These are phyloP conservation scores for Trichoderma orchidacearum DNA, from an alignment of 495 filamentous ascomycete species.

Conservation along the genomic window DNA sequence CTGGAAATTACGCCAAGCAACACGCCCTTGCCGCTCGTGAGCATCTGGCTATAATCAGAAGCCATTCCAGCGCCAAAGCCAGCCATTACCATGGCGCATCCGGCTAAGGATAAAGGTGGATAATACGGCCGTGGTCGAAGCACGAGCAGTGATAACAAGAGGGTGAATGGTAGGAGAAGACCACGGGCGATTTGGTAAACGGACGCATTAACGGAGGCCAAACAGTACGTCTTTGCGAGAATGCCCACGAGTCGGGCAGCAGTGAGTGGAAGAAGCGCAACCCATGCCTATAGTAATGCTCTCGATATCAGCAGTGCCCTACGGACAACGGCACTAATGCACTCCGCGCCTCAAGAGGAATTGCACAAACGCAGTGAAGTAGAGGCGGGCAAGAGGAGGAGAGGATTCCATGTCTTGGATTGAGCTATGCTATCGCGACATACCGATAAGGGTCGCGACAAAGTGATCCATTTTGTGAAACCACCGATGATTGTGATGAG, in stretches of 20 bases:
- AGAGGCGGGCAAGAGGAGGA: neutral
- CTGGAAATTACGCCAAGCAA: conserved; percentile 7
- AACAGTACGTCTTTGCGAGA: conserved; percentile 11
- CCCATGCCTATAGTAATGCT: conserved; percentile 7
- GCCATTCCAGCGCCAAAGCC: conserved; percentile 9
- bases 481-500: conserved; percentile 7
- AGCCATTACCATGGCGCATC: conserved; percentile 9
- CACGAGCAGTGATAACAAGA: conserved; percentile 6
- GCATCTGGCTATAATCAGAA: conserved; percentile 5
- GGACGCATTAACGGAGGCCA: conserved; percentile 9
- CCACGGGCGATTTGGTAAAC: conserved; percentile 11
- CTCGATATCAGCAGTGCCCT: neutral
- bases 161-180: conserved; percentile 10
- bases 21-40: conserved; percentile 6
- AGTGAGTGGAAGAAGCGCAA: conserved; percentile 7
- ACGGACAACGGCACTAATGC: too few species aligned
- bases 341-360: too few species aligned
- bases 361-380: neutral
- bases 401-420: neutral
- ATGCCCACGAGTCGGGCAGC: conserved; percentile 9
- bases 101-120: conserved; percentile 7
- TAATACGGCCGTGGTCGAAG: conserved; percentile 9
- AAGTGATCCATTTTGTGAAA: conserved; percentile 5
- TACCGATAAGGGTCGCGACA: conserved; percentile 6
- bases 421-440: neutral